phyloP scores from a whole-genome alignment of 176 grass and related monocot genomes.

The Lolium perenne region DNA sequence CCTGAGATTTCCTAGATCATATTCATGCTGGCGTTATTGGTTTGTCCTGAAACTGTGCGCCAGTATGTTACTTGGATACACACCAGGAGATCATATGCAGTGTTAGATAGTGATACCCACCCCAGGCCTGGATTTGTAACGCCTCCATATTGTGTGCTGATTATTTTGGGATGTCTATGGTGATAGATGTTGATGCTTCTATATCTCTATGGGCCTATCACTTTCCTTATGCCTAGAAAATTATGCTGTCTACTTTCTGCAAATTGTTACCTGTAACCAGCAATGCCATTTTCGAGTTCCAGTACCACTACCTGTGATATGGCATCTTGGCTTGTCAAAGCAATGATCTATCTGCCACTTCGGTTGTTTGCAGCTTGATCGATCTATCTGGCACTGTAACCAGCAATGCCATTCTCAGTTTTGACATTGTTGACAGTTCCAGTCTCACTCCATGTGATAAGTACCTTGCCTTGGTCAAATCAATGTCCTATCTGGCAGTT shows the following conservation, averaged over 20 bases:
- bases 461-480: not conserved
- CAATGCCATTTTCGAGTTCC: not conserved
- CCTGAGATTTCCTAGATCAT: no score
- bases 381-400: not conserved
- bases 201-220: not conserved
- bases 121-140: not conserved
- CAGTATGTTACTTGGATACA: not conserved
- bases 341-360: no score
- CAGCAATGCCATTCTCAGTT: not conserved
- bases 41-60: not conserved
- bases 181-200: not conserved
- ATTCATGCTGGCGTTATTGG: not conserved
- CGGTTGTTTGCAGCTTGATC: not conserved
- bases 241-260: not conserved
- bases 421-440: not conserved
- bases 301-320: not conserved
- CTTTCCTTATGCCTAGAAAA: not conserved
- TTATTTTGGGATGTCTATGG: conserved; percentile 3
- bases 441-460: not conserved
- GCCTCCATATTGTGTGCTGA: not conserved
- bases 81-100: not conserved
- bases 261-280: not conserved
- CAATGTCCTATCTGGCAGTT: not conserved
- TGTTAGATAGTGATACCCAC: not conserved
- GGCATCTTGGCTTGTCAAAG: no score